Percentiles rank a stretch among this genome's conserved stretches.
These are phyloP conservation scores for Fragilariopsis cylindrus DNA, from an alignment of 108 stramenopile species.

Conservation along the genomic window DNA sequence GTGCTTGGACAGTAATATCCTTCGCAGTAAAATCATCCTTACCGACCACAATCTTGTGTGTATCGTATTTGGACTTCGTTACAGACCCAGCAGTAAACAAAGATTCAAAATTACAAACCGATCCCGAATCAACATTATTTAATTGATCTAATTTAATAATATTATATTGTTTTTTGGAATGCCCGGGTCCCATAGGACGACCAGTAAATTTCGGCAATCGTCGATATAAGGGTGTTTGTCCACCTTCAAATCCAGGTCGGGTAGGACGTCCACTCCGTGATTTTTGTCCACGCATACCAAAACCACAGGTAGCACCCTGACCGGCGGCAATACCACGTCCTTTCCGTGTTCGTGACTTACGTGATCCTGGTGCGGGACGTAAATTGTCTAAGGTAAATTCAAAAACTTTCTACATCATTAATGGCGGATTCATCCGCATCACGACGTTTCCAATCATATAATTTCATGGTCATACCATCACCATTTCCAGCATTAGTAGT, in stretches of 20 bases:
- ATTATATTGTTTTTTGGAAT: slow-evolving; percentile 89
- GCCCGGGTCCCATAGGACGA: slow-evolving; percentile 92
- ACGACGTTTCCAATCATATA: slow-evolving; percentile 96
- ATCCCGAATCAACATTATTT: slow-evolving; percentile 70
- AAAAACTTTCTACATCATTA: slow-evolving; percentile 63
- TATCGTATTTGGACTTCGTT: slow-evolving; percentile 85
- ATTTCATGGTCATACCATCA: slow-evolving; percentile 74
- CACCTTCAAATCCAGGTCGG: slow-evolving; percentile 96
- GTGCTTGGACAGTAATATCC: slow-evolving; percentile 95
- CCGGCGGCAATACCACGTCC: slow-evolving; percentile 97
- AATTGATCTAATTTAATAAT: slow-evolving; percentile 90
- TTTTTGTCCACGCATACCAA: slow-evolving; percentile 98
- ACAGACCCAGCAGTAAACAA: slow-evolving; percentile 65
- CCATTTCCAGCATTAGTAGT: slow-evolving; percentile 14
- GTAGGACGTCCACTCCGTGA: slow-evolving; percentile 83
- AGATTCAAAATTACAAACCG: slow-evolving; percentile 77
- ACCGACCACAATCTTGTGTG: slow-evolving; percentile 94
- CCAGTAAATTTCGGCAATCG: slow-evolving; percentile 94
- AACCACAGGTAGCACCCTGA: slow-evolving; percentile 96
- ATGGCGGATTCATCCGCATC: slow-evolving; percentile 76
- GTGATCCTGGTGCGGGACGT: slow-evolving; percentile 82
- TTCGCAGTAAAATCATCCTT: slow-evolving; percentile 77
- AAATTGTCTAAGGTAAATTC: slow-evolving; percentile 82
- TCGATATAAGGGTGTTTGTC: slow-evolving; percentile 94
- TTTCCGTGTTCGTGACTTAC: slow-evolving; percentile 82